Conservation (phyloP, 2,329 filamentous ascomycete genomes). For the Colletotrichum limetticola region DNA sequence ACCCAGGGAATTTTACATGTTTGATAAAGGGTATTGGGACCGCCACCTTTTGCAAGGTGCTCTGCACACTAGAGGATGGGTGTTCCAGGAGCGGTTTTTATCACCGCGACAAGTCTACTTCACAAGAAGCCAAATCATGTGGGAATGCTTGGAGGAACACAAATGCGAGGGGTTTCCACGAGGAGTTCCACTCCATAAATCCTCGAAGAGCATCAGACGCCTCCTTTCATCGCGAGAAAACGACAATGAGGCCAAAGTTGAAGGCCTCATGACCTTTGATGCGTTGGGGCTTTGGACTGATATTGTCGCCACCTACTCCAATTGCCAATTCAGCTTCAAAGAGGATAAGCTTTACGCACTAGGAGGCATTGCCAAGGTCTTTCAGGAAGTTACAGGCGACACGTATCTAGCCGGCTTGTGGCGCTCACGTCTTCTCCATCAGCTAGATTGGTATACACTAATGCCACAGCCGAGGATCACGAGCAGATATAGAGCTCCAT, state of each 20-base stretch:
- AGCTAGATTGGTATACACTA: slow-evolving; percentile 41
- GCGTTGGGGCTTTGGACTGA: neutral
- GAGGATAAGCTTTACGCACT: slow-evolving; percentile 2
- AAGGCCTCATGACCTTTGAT: neutral
- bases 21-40: neutral
- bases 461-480: neutral
- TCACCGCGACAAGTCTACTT: slow-evolving; percentile 38
- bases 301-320: neutral
- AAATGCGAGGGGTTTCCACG: slow-evolving; percentile 36
- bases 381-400: slow-evolving; percentile 2
- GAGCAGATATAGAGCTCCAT: neutral
- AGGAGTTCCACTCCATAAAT: neutral
- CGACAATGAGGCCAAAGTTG: neutral
- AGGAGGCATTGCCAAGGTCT: neutral
- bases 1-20: neutral
- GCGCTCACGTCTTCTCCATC: neutral
- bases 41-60: neutral
- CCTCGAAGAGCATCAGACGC: neutral
- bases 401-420: slow-evolving; percentile 19
- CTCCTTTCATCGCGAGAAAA: neutral
- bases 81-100: slow-evolving; percentile 39
- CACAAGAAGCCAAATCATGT: slow-evolving; percentile 32
- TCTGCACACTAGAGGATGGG: slow-evolving; percentile 34
- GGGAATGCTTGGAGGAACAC: slow-evolving; percentile 34
- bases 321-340: rapidly evolving